Evolutionary conservation across 176 grass and related monocot species (phyloP), one percentile per base, ranked within the genome.

Genomic region (Cenchrus purpureus): DNA sequence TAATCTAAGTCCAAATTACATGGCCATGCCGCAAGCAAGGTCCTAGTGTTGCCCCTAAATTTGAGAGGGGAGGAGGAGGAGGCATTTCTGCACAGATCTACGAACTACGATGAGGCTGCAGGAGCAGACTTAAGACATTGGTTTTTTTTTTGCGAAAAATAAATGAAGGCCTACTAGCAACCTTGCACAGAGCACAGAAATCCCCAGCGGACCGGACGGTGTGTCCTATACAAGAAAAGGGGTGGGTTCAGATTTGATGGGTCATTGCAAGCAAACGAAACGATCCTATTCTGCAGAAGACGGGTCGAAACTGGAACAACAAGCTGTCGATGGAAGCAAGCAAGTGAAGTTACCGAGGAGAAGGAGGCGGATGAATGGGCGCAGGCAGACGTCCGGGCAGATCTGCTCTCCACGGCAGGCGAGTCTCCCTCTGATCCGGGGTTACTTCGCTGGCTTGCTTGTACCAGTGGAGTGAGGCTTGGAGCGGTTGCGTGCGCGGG

Each of bases 61-160:
- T 42, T 40, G 9, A 1, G 40, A 16, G 67, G 14, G 16, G 65
- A 67, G 17, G 2, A 37, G 4, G 29, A 10, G 58, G 58, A 8
- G 9, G 58, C 58, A 61, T 25, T 61, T 61, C 4, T 11, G 58
- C 56, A 52, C 69, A 83, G 82, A 84, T 84, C 82, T 76, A 61
- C 58, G 82, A 84, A 75, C 82, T 76, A 61, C 58, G n/a, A 64
- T 25, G 8, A 48, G 43, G 53, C 8, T 42, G 6, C 10, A 49
- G 48, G 7, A 52, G 28, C 15, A 14, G 13, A 17, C 12, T 32
- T 53, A 5, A 5, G 72, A 68, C 4, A 32, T 19, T 16, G 12
- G 29, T 50, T 0, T 5, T 54, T 3, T 31, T 40, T 22, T 11
- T 22, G n/a, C n/a, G n/a, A 25, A 61, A 25, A 61, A n/a, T 60